phyloP scores from a whole-genome alignment of 2,329 filamentous ascomycete genomes.

The Phialemonium atrogriseum region DNA sequence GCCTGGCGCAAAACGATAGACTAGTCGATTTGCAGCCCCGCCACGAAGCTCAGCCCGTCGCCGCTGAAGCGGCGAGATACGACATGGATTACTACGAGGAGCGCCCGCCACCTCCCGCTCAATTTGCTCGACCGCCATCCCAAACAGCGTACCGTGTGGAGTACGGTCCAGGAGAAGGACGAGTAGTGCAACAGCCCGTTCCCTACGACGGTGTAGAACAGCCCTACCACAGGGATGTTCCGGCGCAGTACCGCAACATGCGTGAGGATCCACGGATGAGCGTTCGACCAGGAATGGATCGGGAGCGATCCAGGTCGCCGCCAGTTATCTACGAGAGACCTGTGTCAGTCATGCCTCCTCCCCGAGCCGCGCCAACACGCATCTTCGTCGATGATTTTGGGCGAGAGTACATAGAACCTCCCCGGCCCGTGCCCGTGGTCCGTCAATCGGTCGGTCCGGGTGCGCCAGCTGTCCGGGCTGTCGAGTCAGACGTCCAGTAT shows the following conservation, averaged over 20 bases:
- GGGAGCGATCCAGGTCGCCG: slow-evolving; percentile 39
- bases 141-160: slow-evolving; percentile 26
- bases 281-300: slow-evolving; percentile 39
- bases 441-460: slow-evolving; percentile 48
- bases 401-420: slow-evolving; percentile 62
- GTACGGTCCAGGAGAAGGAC: slow-evolving; percentile 28
- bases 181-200: slow-evolving; percentile 27
- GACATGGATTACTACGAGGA: slow-evolving; percentile 18
- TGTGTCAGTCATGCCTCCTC: slow-evolving; percentile 40
- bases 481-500: slow-evolving; percentile 37
- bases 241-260: slow-evolving; percentile 35
- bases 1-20: slow-evolving; percentile 27
- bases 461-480: slow-evolving; percentile 14
- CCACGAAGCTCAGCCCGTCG: slow-evolving; percentile 16
- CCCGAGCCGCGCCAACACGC: slow-evolving; percentile 47
- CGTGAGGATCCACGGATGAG: slow-evolving; percentile 35
- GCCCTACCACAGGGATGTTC: slow-evolving; percentile 28
- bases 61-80: slow-evolving; percentile 9
- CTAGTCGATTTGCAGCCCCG: slow-evolving; percentile 16
- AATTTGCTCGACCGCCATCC: slow-evolving; percentile 29
- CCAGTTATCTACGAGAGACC: slow-evolving; percentile 34
- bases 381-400: slow-evolving; percentile 79
- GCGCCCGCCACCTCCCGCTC: slow-evolving; percentile 19
- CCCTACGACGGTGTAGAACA: slow-evolving; percentile 34
- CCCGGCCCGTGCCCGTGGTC: slow-evolving; percentile 27